Base-by-base conservation (phyloP, 2,329 filamentous ascomycete genomes). In the Arthrobotrys conoides region DNA sequence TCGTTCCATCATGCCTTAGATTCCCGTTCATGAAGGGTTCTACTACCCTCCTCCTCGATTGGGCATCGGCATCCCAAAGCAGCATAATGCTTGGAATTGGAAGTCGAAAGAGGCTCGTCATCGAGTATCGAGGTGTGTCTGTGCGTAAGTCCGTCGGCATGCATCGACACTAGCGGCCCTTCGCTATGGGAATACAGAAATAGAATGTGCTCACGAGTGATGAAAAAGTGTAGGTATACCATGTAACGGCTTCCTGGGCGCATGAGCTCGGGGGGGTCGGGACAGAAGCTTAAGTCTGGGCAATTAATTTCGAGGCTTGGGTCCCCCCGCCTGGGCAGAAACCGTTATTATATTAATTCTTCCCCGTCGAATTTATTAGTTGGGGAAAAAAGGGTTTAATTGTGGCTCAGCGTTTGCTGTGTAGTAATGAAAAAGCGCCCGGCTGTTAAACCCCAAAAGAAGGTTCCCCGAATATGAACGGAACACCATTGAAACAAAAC, bases 401-500 rank as follows among this genome's bases (percentile, higher is more conserved):
- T 18, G n/a, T 30, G 18, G 61, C 30, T 24, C 16, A 24, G 22
- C 27, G n/a, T n/a, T n/a, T n/a, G n/a, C n/a, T n/a, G n/a, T n/a
- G n/a, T n/a, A 1, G 33, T 14, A 27, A 12, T 33, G 3, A 36
- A 36, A 61, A 61, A 61, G 57, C 20, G 20, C 36, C n/a, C 18
- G 55, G 55, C 36, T 64, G 27, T 48, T 49, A 14, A 41, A 14
- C 10, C 20, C 38, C 18, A 41, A 33, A 53, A 24, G 33, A 38
- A 20, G 48, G 48, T 27, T n/a, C 27, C n/a, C 27, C 46, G 48
- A 48, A 33, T 1, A 38, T 33, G 22, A 49, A 59, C 20, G 57
- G 57, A 69, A 69, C 49, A 61, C 49, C 9, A n/a, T 44, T 59
- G 61, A 65, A 65, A 49, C 61, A 8, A 20, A 41, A 36, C 61